phyloP scores from a whole-genome alignment of 2,329 filamentous ascomycete genomes.

The Alternaria sp. region DNA sequence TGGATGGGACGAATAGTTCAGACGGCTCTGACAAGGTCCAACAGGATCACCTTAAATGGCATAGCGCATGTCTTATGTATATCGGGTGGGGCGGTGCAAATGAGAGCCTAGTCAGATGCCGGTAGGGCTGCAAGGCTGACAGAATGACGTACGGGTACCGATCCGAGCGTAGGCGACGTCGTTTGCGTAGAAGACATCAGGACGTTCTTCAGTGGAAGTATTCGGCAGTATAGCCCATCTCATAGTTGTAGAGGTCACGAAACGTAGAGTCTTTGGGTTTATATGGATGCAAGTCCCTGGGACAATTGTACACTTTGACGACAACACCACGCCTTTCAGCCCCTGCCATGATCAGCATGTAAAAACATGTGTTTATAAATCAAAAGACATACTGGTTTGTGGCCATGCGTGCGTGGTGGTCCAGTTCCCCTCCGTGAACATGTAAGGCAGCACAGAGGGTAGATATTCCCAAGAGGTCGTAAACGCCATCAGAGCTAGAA shows the following conservation, averaged over 20 bases:
- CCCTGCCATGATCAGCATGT: conserved; percentile 24
- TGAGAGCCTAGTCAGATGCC: too few relatives aligned
- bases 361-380: not conserved
- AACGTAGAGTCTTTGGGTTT: not conserved
- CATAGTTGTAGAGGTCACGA: conserved; percentile 29
- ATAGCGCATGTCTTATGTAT: not conserved
- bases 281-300: conserved; percentile 15
- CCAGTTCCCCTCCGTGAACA: conserved; percentile 25
- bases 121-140: not conserved
- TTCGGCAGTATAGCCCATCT: conserved; percentile 27
- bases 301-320: conserved; percentile 33
- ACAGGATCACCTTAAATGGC: not conserved
- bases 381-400: conserved; percentile 24
- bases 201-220: conserved; percentile 29
- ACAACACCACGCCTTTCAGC: conserved; percentile 37
- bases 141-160: conserved; percentile 1
- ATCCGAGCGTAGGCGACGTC: conserved; percentile 23
- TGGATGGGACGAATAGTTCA: not conserved
- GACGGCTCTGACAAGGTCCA: too few relatives aligned
- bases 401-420: conserved; percentile 25
- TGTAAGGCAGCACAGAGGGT: conserved; percentile 18
- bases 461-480: conserved; percentile 28
- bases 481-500: conserved; percentile 44
- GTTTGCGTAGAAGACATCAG: not conserved
- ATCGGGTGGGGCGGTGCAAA: not conserved